These are phyloP conservation scores for Solanum habrochaites DNA, from an alignment of 257 asterid species.

Conservation along the genomic window DNA sequence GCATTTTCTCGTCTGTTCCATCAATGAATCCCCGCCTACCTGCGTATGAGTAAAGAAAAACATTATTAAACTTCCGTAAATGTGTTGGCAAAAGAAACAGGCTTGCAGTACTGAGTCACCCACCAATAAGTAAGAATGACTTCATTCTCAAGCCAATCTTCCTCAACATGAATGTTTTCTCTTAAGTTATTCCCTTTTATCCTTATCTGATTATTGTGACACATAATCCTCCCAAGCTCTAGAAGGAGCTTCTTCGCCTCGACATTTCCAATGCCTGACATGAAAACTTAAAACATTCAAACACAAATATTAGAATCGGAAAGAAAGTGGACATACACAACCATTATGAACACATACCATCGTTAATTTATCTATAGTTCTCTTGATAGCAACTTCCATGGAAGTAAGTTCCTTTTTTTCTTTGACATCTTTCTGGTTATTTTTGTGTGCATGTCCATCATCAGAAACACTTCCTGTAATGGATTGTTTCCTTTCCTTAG, in stretches of 20 bases:
- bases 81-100: neutral
- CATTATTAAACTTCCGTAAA: neutral
- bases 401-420: constrained; percentile 27
- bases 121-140: constrained; percentile 79
- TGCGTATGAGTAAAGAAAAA: constrained; percentile 14
- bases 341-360: constrained; percentile 34
- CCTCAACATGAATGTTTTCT: constrained; percentile 88
- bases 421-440: constrained; percentile 1
- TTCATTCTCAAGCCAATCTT: constrained; percentile 86
- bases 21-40: constrained; percentile 94
- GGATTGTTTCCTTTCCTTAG: constrained; percentile 8
- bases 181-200: constrained; percentile 93
- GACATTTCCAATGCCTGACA: constrained; percentile 62
- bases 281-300: constrained; percentile 8
- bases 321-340: constrained; percentile 1
- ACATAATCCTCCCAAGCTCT: constrained; percentile 46
- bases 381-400: constrained; percentile 33
- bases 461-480: constrained; percentile 15
- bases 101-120: constrained; percentile 12
- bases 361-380: constrained; percentile 46
- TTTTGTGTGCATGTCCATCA: neutral
- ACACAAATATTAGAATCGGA: neutral
- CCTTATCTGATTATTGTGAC: constrained; percentile 41
- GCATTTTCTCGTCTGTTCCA: constrained; percentile 97
- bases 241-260: constrained; percentile 65